Conservation (phyloP, 208 protist genomes). For the Leishmania arabica region DNA sequence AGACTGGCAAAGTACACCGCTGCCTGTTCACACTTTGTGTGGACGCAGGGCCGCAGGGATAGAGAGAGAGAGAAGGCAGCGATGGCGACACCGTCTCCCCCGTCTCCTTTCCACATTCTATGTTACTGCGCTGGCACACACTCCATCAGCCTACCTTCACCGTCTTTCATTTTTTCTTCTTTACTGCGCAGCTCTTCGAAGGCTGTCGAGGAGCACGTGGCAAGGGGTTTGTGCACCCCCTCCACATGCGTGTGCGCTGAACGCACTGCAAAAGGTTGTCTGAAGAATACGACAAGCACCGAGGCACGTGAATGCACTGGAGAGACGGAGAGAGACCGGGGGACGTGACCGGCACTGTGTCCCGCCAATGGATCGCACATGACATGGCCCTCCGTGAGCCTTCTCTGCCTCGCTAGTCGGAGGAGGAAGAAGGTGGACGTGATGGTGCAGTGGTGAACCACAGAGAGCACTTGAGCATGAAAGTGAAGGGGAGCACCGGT, state of each 20-base stretch:
- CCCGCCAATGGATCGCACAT: background rate
- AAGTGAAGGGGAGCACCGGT: constrained; percentile 88
- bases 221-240: background rate
- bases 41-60: background rate
- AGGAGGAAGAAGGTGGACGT: background rate
- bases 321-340: background rate
- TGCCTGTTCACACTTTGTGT: background rate
- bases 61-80: background rate
- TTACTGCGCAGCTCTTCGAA: background rate
- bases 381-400: no score
- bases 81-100: background rate
- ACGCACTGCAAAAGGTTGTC: background rate
- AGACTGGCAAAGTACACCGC: background rate
- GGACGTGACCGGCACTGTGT: background rate
- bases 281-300: background rate
- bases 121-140: background rate
- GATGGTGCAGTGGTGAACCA: constrained; percentile 60
- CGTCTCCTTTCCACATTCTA: background rate
- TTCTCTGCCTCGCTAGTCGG: background rate
- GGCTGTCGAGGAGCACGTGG: background rate
- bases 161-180: background rate
- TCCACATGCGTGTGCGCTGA: background rate
- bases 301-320: background rate
- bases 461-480: constrained; percentile 90
- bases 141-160: background rate